These are phyloP conservation scores for Grosmannia huntii DNA, from an alignment of 2,329 filamentous ascomycete genomes.

Conservation along the genomic window DNA sequence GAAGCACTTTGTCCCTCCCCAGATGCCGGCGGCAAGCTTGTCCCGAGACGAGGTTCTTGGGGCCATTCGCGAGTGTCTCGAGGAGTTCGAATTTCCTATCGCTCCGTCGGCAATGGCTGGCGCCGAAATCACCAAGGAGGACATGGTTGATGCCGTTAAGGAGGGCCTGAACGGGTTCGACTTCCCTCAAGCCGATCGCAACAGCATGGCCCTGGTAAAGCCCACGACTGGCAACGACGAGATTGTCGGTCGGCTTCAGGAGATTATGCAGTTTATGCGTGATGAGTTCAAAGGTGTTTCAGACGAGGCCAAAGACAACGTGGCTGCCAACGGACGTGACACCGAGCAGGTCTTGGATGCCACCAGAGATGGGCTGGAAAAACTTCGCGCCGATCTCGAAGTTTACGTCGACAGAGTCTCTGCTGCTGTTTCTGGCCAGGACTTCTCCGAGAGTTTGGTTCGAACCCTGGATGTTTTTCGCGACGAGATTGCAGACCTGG, in stretches of 20 bases:
- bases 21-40: conserved; percentile 48
- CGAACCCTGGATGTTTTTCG: conserved; percentile 54
- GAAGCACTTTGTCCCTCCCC: conserved; percentile 65
- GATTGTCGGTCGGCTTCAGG: conserved; percentile 43
- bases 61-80: conserved; percentile 74
- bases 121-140: conserved; percentile 44
- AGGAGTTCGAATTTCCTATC: conserved; percentile 67
- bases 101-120: conserved; percentile 40
- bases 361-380: conserved; percentile 76
- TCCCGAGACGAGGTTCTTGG: conserved; percentile 75
- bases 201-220: conserved; percentile 16
- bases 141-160: conserved; percentile 51
- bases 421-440: conserved; percentile 59
- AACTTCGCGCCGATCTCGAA: conserved; percentile 68
- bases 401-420: conserved; percentile 62
- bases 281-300: conserved; percentile 47
- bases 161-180: conserved; percentile 43
- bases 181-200: conserved; percentile 20
- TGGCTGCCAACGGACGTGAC: conserved; percentile 64
- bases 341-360: conserved; percentile 83
- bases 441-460: conserved; percentile 59
- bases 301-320: conserved; percentile 61
- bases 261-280: conserved; percentile 50
- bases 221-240: conserved; percentile 27
- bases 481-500: conserved; percentile 53